Evolutionary conservation across 1,139 yeast species (phyloP), one percentile per base, ranked within the genome.

Genomic region (Blastobotrys petasosporus): DNA sequence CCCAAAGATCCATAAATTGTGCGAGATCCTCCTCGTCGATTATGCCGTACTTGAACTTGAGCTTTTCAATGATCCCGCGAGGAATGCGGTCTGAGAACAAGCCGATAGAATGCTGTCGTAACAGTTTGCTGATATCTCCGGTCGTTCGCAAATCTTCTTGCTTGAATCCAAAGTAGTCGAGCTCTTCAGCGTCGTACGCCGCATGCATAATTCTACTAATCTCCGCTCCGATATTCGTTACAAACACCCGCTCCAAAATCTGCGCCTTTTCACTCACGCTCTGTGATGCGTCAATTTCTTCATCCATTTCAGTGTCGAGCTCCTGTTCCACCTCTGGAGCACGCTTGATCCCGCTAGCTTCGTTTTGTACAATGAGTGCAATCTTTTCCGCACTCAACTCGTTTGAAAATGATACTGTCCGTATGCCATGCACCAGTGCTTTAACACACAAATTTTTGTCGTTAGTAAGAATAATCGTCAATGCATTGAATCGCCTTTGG

Each of bases 371-470:
- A 59, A 56, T 76, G 10, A 65, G 58, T 0, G 84, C 82, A 31
- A 87, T 83, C 33, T 76, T 51, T 16, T 68, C 64, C 0, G 88
- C 85, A 2, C 77, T 73, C 84, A 85, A 79, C 0, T 71, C 75
- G 12, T 69, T 63, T 25, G 79, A 67, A 56, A 66, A 83, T 2
- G 88, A 80, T 0, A 87, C 81, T 0, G 96, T 86, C 33, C 79
- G 66, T 0, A 87, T 61, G 0, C 72, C 80, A 56, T 86, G 81
- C 1, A 81, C 64, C 44, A 88, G 67, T 0, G 96, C 94, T 61
- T 83, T 85, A 51, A 77, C 65, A 61, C 96, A 86, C 16, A 90
- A 68, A 60, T 88, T 88, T 55, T 81, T 82, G 61, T 90, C 97
- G 61, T 88, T 85, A 0, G 95, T 82, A 44, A 87, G 63, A 4